Base-by-base conservation (phyloP, 306 rosid species). In the Ammopiptanthus mongolicus region DNA sequence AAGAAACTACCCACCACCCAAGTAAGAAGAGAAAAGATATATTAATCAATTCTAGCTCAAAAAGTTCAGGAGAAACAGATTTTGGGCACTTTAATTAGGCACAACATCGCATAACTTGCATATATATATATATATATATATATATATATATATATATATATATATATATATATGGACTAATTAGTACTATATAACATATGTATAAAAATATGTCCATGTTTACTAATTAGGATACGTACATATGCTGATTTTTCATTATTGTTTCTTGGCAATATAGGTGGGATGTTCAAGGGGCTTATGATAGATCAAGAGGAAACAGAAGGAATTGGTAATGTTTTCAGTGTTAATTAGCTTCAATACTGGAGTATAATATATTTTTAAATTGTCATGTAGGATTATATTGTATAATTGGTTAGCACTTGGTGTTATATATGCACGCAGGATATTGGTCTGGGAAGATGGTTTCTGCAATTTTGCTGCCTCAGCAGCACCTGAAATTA, bases 401-500 rank as follows among this genome's bases (percentile, higher is more conserved):
- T 46, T 81, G 62, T 41, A 60, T 41, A n/a, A n/a, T 48, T 18
- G 13, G 8, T 6, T 68, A 12, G 39, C 22, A 28, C 36, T 14
- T 21, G 52, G 14, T 71, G 6, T 52, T 65, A 21, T 60, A 56
- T 53, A 18, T 73, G 73, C 72, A 69, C 78, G 74, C 82, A 96
- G 99, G 99, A 96, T 96, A 86, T 80, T 96, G 71, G 99, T 90
- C 10, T 96, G 99, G 99, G 99, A 96, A 88, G 99, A 96, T 83
- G 99, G 99, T 21, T 96, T 92, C 88, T 96, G 99, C 89, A 96
- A 96, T 75, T 96, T 96, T 71, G 88, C 86, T 10, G 96, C 96
- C 0, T 89, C 98, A 6, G 74, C 96, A 22, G 79, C 95, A 11
- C 86, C 88, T 55, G 96, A 88, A 84, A 84, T 88, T 8, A 88